These are phyloP conservation scores for Clavispora santaluciae DNA, from an alignment of 805 yeast species.

Conservation along the genomic window DNA sequence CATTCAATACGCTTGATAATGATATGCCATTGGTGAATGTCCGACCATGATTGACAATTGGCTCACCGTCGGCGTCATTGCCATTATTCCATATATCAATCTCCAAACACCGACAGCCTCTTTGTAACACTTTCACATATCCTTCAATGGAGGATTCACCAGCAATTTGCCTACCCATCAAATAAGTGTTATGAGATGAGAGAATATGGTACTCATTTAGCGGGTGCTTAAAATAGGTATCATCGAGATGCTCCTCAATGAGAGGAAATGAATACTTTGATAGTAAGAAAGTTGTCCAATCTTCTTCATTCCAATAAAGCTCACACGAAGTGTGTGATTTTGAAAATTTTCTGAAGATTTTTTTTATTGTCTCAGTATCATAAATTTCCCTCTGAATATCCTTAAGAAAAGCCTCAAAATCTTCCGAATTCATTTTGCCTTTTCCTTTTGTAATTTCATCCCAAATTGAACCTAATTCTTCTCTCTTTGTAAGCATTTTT, in stretches of 20 bases:
- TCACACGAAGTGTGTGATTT: constrained; percentile 11
- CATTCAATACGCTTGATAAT: constrained; percentile 61
- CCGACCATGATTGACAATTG: constrained; percentile 86
- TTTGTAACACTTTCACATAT: constrained; percentile 76
- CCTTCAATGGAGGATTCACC: constrained; percentile 89
- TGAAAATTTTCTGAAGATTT: constrained; percentile 25
- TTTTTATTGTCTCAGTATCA: constrained; percentile 21
- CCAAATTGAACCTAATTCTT: constrained; percentile 57
- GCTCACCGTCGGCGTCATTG: constrained; percentile 54
- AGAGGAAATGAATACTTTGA: constrained; percentile 9
- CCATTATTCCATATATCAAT: constrained; percentile 86
- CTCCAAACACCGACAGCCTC: constrained; percentile 94
- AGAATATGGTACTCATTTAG: constrained; percentile 83
- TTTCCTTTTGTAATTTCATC: constrained; percentile 20
- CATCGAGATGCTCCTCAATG: constrained; percentile 5
- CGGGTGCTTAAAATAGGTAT: constrained; percentile 43
- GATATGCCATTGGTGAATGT: constrained; percentile 74
- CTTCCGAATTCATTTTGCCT: constrained; percentile 17
- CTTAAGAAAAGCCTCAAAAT: constrained; percentile 37
- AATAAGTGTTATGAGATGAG: constrained; percentile 91
- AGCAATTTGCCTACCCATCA: constrained; percentile 81
- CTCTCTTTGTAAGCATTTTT: constrained; percentile 55
- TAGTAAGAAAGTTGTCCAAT: constrained; percentile 6
- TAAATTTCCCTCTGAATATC: constrained; percentile 45
- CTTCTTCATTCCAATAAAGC: constrained; percentile 3